Percentiles rank a stretch among this genome's conserved stretches.
Conservation (phyloP, 2,329 filamentous ascomycete genomes). For the Scortechinia acanthostroma region DNA sequence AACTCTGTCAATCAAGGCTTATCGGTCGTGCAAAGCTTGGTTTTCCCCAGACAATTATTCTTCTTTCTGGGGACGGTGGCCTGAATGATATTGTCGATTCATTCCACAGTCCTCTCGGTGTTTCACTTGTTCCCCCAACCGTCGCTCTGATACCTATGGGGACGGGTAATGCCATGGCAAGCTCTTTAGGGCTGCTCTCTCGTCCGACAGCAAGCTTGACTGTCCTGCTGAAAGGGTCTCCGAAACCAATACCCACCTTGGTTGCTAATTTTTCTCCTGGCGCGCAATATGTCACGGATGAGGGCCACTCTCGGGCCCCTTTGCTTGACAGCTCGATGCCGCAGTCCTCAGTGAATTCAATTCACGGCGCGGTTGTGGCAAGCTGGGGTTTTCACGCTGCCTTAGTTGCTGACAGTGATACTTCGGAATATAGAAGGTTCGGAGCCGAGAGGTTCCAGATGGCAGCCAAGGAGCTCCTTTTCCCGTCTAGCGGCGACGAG, state of each 20-base stretch:
- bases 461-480: slow-evolving; percentile 51
- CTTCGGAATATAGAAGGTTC: slow-evolving; percentile 45
- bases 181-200: slow-evolving; percentile 20
- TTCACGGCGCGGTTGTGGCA: slow-evolving; percentile 50
- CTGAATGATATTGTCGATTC: slow-evolving; percentile 48
- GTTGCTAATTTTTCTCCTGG: slow-evolving; percentile 23
- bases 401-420: slow-evolving; percentile 57
- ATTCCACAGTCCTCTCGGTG: slow-evolving; percentile 21
- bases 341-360: slow-evolving; percentile 10
- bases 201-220: slow-evolving; percentile 16
- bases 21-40: slow-evolving; percentile 36
- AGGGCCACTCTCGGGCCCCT: slow-evolving; percentile 19
- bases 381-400: slow-evolving; percentile 57
- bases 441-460: slow-evolving; percentile 52
- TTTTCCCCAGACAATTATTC: slow-evolving; percentile 36
- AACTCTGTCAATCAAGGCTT: slow-evolving; percentile 35
- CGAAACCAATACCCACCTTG: slow-evolving; percentile 24
- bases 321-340: slow-evolving; percentile 6
- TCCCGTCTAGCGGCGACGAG: slow-evolving; percentile 36
- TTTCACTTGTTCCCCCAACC: slow-evolving; percentile 27
- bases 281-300: slow-evolving; percentile 25
- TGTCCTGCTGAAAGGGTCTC: slow-evolving; percentile 21
- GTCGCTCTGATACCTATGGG: slow-evolving; percentile 43
- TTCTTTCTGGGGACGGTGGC: slow-evolving; percentile 55
- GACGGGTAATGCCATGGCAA: slow-evolving; percentile 34